phyloP scores from a whole-genome alignment of 495 filamentous ascomycete species.

The Aspergillus steynii region DNA sequence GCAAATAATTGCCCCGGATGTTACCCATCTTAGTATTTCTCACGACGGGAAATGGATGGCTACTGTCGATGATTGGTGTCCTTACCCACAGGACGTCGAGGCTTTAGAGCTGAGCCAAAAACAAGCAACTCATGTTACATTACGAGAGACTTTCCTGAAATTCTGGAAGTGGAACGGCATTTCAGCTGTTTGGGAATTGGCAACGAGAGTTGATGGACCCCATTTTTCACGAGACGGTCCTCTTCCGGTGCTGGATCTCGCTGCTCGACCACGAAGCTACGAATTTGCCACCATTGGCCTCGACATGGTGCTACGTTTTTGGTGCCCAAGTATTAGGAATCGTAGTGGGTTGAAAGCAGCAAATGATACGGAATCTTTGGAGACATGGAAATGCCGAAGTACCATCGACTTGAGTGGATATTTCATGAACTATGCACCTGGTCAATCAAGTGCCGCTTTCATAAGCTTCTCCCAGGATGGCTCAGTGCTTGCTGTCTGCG shows the following conservation, averaged over 20 bases:
- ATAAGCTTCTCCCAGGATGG: constrained; percentile 84
- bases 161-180: constrained; percentile 81
- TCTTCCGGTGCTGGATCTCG: constrained; percentile 67
- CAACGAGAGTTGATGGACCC: constrained; percentile 78
- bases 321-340: constrained; percentile 66
- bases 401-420: constrained; percentile 52
- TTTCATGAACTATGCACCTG: constrained; percentile 39
- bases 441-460: constrained; percentile 26
- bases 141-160: constrained; percentile 77
- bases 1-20: constrained; percentile 69
- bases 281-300: constrained; percentile 83
- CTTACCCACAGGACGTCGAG: constrained; percentile 63
- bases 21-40: constrained; percentile 70
- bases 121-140: constrained; percentile 40
- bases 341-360: constrained; percentile 62
- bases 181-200: constrained; percentile 66
- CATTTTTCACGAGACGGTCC: constrained; percentile 58
- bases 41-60: constrained; percentile 86
- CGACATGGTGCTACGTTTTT: constrained; percentile 74
- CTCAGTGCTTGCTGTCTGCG: constrained; percentile 71
- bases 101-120: constrained; percentile 42
- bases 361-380: constrained; percentile 51
- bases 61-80: constrained; percentile 87
- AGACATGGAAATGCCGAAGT: constrained; percentile 72
- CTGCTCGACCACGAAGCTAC: constrained; percentile 59